A percentile compares a stretch with the other conserved stretches of the same genome.
phyloP scores from a whole-genome alignment of 2,329 filamentous ascomycete species.

The Cordyceps militaris region DNA sequence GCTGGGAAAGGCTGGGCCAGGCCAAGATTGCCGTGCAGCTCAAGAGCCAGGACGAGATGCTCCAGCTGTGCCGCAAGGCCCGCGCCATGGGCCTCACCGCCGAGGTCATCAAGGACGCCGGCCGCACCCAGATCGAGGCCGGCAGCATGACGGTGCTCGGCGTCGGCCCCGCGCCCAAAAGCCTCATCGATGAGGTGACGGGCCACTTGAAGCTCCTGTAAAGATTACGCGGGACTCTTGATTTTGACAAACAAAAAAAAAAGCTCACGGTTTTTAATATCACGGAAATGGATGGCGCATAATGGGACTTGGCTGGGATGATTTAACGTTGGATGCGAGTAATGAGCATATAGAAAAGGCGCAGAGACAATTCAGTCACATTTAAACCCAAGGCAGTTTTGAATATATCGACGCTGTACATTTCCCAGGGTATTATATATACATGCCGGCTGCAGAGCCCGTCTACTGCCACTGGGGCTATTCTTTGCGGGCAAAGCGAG shows the following conservation, averaged over 20 bases:
- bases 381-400: background rate
- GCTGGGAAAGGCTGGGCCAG: slow-evolving; percentile 83
- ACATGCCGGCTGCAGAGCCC: background rate
- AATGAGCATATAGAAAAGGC: background rate
- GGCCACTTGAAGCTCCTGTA: slow-evolving; percentile 77
- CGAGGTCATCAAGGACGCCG: slow-evolving; percentile 90
- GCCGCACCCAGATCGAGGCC: slow-evolving; percentile 89
- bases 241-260: background rate
- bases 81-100: slow-evolving; percentile 78
- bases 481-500: slow-evolving; percentile 72
- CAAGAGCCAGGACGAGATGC: slow-evolving; percentile 77
- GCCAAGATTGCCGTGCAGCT: slow-evolving; percentile 89
- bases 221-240: slow-evolving; percentile 20
- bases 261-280: background rate
- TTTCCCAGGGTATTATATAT: slow-evolving; percentile 18
- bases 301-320: background rate
- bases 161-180: slow-evolving; percentile 74
- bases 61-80: slow-evolving; percentile 68
- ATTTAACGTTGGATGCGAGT: background rate
- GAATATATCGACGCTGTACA: slow-evolving; percentile 4
- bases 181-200: slow-evolving; percentile 78
- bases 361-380: background rate
- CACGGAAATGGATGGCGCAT: background rate
- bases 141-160: slow-evolving; percentile 91
- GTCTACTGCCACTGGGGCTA: slow-evolving; percentile 22